Evolutionary conservation across 305 asterid species (phyloP).

Genomic region (Ruellia speciosa): DNA sequence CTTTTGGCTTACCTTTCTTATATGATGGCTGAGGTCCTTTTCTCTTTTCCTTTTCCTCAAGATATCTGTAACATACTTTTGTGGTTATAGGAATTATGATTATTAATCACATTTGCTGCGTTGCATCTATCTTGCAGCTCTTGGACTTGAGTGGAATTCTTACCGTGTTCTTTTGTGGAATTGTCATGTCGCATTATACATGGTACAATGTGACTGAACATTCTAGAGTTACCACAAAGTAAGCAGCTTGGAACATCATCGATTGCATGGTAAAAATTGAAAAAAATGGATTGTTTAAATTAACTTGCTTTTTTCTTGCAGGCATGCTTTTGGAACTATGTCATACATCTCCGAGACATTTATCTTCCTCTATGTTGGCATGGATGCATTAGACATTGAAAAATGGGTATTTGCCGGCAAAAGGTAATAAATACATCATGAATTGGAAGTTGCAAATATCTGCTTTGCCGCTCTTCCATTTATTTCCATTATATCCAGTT

Average conservation of each 20-base stretch:
- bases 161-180: slow-evolving; percentile 53
- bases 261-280: too few species aligned
- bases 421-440: slow-evolving; percentile 25
- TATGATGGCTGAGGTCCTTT: slow-evolving; percentile 51
- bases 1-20: slow-evolving; percentile 88
- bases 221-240: slow-evolving; percentile 73
- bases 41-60: neutral
- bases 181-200: slow-evolving; percentile 54
- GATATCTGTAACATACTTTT: slow-evolving; percentile 4
- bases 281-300: slow-evolving; percentile 1
- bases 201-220: slow-evolving; percentile 47
- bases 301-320: slow-evolving; percentile 23
- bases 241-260: slow-evolving; percentile 17
- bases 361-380: slow-evolving; percentile 84
- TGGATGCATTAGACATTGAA: slow-evolving; percentile 77
- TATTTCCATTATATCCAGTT: neutral
- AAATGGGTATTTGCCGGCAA: slow-evolving; percentile 54
- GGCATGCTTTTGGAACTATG: slow-evolving; percentile 66
- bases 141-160: slow-evolving; percentile 46
- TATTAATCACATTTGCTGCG: slow-evolving; percentile 12
- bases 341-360: slow-evolving; percentile 64
- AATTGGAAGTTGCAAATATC: neutral
- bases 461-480: neutral
- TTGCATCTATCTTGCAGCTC: slow-evolving; percentile 40
- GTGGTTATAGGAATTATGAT: neutral